Conservation (phyloP, 495 filamentous ascomycete genomes). For the Penicillium simplicissimum region DNA sequence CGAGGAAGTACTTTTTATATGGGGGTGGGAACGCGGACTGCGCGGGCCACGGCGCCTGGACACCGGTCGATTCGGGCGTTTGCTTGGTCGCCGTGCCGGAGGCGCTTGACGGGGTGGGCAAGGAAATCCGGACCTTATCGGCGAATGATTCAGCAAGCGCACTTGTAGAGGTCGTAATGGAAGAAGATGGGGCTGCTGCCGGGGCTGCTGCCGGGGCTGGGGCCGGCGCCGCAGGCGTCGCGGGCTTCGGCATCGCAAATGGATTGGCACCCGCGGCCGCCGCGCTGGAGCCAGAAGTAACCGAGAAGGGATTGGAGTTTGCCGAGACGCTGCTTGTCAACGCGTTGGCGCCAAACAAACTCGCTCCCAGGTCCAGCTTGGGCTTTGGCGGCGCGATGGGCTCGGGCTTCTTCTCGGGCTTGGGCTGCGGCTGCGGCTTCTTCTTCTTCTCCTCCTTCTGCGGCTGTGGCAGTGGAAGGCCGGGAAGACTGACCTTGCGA, state of each 20-base stretch:
- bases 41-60: slow-evolving; percentile 70
- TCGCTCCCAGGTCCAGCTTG: slow-evolving; percentile 57
- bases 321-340: slow-evolving; percentile 49
- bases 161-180: slow-evolving; percentile 26
- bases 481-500: slow-evolving; percentile 40
- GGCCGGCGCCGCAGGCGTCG: slow-evolving; percentile 30
- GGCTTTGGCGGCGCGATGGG: slow-evolving; percentile 15
- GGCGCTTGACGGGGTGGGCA: slow-evolving; percentile 29
- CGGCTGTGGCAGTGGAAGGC: slow-evolving; percentile 28
- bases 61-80: slow-evolving; percentile 33
- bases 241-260: slow-evolving; percentile 46
- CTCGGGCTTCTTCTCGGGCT: slow-evolving; percentile 13
- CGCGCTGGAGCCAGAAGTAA: slow-evolving; percentile 24
- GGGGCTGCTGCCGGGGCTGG: too few species aligned
- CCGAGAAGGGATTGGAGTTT: slow-evolving; percentile 60
- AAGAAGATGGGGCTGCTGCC: slow-evolving; percentile 12
- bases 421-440: slow-evolving; percentile 11
- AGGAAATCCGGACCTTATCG: slow-evolving; percentile 57
- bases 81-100: slow-evolving; percentile 35
- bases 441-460: slow-evolving; percentile 38
- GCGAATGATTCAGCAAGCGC: slow-evolving; percentile 74
- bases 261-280: slow-evolving; percentile 42
- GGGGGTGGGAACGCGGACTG: slow-evolving; percentile 61
- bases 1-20: slow-evolving; percentile 78
- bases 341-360: slow-evolving; percentile 53